Conservation (phyloP, 805 yeast genomes). For the Pichia pseudocactophila region DNA sequence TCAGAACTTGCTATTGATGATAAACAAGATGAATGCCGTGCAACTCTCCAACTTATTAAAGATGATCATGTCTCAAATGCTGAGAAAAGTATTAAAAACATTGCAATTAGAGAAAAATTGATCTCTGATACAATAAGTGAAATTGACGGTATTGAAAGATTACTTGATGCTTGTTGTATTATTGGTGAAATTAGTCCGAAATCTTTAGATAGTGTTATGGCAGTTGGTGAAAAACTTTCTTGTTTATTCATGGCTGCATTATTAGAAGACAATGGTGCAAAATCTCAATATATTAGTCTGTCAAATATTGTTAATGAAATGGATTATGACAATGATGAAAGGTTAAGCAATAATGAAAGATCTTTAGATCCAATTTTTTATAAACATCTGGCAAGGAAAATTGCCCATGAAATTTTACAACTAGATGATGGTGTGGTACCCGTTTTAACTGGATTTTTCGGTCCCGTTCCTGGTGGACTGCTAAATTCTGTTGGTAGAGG, state of each 20-base stretch:
- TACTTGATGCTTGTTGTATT: conserved; percentile 79
- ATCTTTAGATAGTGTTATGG: conserved; percentile 83
- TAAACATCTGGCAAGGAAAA: conserved; percentile 40
- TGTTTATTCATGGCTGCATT: conserved; percentile 84
- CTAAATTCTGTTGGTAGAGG: conserved; percentile 94
- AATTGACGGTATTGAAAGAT: conserved; percentile 55
- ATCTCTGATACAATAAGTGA: conserved; percentile 54
- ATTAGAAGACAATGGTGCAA: conserved; percentile 73
- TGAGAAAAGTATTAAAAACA: conserved; percentile 35
- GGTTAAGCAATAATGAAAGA: conserved; percentile 9
- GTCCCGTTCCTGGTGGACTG: conserved; percentile 91
- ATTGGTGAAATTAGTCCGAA: conserved; percentile 87
- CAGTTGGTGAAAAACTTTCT: conserved; percentile 87
- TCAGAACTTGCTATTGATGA: conserved; percentile 68
- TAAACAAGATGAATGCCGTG: conserved; percentile 40
- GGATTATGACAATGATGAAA: conserved; percentile 33
- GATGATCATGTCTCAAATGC: conserved; percentile 80
- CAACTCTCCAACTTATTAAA: conserved; percentile 56
- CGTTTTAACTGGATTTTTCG: conserved; percentile 93
- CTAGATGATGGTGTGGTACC: conserved; percentile 49
- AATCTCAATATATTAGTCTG: conserved; percentile 72
- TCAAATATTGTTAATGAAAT: conserved; percentile 45
- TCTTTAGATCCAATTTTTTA: conserved; percentile 59
- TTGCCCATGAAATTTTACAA: conserved; percentile 41
- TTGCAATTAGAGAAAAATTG: conserved; percentile 42